A percentile compares a stretch with the other conserved stretches of the same genome.
Conservation (phyloP, 768 basidiomycete genomes). For the Dacryopinax primogenitus region DNA sequence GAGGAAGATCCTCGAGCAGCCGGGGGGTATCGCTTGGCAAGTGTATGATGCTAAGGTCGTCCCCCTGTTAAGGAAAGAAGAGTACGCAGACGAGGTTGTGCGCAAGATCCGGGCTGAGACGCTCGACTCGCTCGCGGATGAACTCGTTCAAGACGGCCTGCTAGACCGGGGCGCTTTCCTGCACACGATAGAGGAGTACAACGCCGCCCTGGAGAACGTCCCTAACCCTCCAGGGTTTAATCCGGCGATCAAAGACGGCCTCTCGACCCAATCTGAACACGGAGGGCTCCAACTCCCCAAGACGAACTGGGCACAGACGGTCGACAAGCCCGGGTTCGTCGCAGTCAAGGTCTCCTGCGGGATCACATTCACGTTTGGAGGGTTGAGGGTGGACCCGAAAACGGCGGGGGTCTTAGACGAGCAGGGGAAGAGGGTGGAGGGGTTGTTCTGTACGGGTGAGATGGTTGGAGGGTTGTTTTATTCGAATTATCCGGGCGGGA, state of each 20-base stretch:
- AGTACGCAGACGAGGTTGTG: slow-evolving; percentile 52
- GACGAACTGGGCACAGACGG: slow-evolving; percentile 53
- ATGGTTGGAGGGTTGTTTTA: slow-evolving; percentile 55
- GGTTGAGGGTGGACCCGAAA: slow-evolving; percentile 44
- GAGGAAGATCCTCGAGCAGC: slow-evolving; percentile 44
- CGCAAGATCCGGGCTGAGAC: slow-evolving; percentile 39
- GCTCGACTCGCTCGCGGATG: slow-evolving; percentile 37
- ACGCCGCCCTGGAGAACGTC: slow-evolving; percentile 31
- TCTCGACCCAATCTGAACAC: slow-evolving; percentile 38
- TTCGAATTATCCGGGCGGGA: slow-evolving; percentile 57
- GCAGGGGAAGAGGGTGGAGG: slow-evolving; percentile 33
- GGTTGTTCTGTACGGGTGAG: slow-evolving; percentile 55
- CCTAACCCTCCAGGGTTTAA: slow-evolving; percentile 36
- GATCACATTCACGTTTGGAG: slow-evolving; percentile 62
- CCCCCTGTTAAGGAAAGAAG: slow-evolving; percentile 42
- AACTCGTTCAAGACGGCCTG: slow-evolving; percentile 29
- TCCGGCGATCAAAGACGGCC: slow-evolving; percentile 50
- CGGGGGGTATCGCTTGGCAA: slow-evolving; percentile 50
- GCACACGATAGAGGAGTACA: slow-evolving; percentile 39
- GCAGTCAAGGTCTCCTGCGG: slow-evolving; percentile 59
- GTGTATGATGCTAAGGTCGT: slow-evolving; percentile 44
- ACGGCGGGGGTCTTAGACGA: slow-evolving; percentile 41
- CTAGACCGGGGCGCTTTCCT: slow-evolving; percentile 33
- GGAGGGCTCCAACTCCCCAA: slow-evolving; percentile 37
- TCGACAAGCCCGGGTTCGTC: slow-evolving; percentile 43